A percentile compares a stretch with the other conserved stretches of the same genome.
Conservation (phyloP, 768 basidiomycete species). For the Tephrocybe sp. region DNA sequence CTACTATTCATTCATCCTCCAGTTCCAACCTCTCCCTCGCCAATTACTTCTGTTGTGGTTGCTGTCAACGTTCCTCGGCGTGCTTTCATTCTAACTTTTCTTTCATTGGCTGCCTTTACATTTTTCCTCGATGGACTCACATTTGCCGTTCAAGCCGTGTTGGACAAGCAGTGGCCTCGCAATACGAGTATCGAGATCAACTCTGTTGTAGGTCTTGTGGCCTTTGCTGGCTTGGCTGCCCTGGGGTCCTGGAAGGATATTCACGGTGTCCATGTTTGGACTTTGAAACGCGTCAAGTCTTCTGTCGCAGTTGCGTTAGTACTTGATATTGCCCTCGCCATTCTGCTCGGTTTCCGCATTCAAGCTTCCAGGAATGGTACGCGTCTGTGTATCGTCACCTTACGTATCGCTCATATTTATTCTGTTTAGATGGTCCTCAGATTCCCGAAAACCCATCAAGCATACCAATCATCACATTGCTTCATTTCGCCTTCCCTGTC, state of each 20-base stretch:
- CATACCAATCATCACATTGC: constrained; percentile 28
- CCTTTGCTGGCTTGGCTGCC: constrained; percentile 71
- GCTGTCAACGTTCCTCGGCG: constrained; percentile 73
- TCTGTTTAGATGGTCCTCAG: constrained; percentile 21
- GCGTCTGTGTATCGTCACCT: constrained; percentile 9
- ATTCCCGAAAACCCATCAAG: constrained; percentile 31
- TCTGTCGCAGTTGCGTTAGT: constrained; percentile 53
- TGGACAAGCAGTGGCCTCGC: constrained; percentile 65
- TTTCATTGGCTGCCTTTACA: constrained; percentile 69
- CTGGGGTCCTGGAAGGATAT: constrained; percentile 82
- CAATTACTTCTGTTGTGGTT: constrained; percentile 79
- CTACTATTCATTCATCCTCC: constrained; percentile 51
- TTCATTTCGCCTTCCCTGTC: constrained; percentile 53
- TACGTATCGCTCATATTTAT: constrained; percentile 12
- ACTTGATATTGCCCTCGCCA: constrained; percentile 61
- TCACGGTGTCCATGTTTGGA: constrained; percentile 70
- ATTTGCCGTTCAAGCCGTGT: constrained; percentile 63
- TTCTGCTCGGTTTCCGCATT: constrained; percentile 48
- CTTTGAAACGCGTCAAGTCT: constrained; percentile 53
- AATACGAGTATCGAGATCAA: constrained; percentile 67
- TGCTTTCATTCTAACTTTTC: constrained; percentile 66
- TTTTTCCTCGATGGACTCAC: constrained; percentile 79
- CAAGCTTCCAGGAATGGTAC: constrained; percentile 34
- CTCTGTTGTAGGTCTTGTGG: constrained; percentile 65
- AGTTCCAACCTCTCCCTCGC: constrained; percentile 51